phyloP scores from a whole-genome alignment of 257 asterid genomes.

The Solanum ossicruentum region DNA sequence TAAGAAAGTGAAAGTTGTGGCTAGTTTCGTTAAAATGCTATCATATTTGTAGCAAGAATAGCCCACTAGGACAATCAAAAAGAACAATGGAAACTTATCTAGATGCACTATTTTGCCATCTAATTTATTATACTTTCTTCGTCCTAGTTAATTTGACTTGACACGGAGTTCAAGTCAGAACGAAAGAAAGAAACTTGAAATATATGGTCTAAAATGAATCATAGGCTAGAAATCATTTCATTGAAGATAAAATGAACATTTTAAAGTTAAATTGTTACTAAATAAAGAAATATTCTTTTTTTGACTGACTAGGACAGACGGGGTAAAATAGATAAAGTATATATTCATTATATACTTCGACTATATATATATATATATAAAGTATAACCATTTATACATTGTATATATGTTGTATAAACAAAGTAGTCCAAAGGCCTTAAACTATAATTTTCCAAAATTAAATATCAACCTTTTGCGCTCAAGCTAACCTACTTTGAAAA shows the following conservation, averaged over 20 bases:
- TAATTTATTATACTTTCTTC: background rate
- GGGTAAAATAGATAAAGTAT: background rate
- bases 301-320: too few species aligned
- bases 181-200: too few species aligned
- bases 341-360: background rate
- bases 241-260: too few species aligned
- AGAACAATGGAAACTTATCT: background rate
- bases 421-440: too few species aligned
- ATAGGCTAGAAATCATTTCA: too few species aligned
- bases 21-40: background rate
- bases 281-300: too few species aligned
- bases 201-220: too few species aligned
- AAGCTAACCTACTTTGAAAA: background rate
- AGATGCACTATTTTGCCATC: background rate
- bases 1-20: background rate
- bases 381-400: background rate
- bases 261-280: too few species aligned
- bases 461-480: background rate
- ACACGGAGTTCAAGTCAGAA: too few species aligned
- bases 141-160: too few species aligned
- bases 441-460: background rate
- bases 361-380: too few species aligned
- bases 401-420: too few species aligned
- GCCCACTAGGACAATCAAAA: background rate
- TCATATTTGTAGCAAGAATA: background rate